Evolutionary conservation across 2,329 filamentous ascomycete genomes (phyloP).

Genomic region (Aaosphaeria pasadenensis): DNA sequence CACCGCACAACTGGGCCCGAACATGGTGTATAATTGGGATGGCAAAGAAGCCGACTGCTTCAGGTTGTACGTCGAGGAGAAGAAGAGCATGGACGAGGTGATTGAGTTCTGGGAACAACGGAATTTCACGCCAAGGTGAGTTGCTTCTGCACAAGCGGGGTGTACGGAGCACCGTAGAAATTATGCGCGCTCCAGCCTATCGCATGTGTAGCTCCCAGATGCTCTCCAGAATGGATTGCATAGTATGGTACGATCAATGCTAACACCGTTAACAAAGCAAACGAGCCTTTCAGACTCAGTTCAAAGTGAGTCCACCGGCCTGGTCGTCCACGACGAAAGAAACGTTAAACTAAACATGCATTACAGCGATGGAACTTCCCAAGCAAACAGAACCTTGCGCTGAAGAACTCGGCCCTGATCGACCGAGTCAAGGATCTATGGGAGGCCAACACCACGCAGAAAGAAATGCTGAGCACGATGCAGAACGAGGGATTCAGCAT

Average conservation of each 20-base stretch:
- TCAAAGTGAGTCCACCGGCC: slow-evolving; percentile 46
- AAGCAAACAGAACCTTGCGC: slow-evolving; percentile 67
- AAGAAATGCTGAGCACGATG: slow-evolving; percentile 69
- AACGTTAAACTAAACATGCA: not conserved
- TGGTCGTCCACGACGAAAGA: not conserved
- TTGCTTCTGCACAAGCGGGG: slow-evolving; percentile 13
- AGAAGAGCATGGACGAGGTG: slow-evolving; percentile 69
- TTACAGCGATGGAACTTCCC: slow-evolving; percentile 69
- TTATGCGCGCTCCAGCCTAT: no score
- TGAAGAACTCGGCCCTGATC: slow-evolving; percentile 66
- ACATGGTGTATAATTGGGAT: slow-evolving; percentile 59
- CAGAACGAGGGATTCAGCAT: slow-evolving; percentile 71
- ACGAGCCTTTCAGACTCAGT: slow-evolving; percentile 72
- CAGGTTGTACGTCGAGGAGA: slow-evolving; percentile 74
- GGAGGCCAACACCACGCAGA: slow-evolving; percentile 69
- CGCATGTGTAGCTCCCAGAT: not conserved
- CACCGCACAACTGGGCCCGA: not conserved
- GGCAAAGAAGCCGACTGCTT: slow-evolving; percentile 64
- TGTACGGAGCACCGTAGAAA: slow-evolving; percentile 20
- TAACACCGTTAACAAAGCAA: slow-evolving; percentile 52
- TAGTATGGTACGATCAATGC: slow-evolving; percentile 1
- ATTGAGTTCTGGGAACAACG: slow-evolving; percentile 63
- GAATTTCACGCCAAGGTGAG: slow-evolving; percentile 68
- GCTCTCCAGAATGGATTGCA: not conserved
- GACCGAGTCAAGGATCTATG: slow-evolving; percentile 72